These are phyloP conservation scores for Hondaea fermentalgiana DNA, from an alignment of 108 stramenopile species.

Conservation along the genomic window DNA sequence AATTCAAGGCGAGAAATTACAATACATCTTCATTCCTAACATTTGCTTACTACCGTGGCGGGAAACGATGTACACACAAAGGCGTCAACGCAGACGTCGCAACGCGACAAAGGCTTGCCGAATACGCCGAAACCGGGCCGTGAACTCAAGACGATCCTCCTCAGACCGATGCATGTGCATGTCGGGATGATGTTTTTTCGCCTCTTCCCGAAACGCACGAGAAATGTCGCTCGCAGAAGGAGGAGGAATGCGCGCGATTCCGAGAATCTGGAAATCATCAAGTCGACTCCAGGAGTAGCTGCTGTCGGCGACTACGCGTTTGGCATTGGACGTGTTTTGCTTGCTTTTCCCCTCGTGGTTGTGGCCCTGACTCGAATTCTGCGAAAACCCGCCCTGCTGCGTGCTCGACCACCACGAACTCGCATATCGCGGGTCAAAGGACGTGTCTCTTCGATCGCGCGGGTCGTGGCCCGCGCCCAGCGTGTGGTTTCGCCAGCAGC, in stretches of 20 bases:
- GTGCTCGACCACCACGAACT: background rate
- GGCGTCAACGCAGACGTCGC: background rate
- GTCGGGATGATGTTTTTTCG: background rate
- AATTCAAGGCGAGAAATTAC: no score
- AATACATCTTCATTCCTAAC: no score
- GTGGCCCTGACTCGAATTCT: no score
- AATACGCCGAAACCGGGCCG: background rate
- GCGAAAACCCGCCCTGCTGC: no score
- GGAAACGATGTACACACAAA: no score
- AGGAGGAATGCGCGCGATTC: background rate
- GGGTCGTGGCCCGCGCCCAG: background rate
- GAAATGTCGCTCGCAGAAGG: background rate
- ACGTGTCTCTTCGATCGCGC: background rate
- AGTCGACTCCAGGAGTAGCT: background rate
- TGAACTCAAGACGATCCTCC: background rate
- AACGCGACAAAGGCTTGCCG: background rate
- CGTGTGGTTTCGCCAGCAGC: background rate
- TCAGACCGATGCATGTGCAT: background rate
- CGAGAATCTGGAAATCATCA: background rate
- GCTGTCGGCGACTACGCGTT: background rate
- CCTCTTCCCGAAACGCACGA: background rate
- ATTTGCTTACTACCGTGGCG: no score
- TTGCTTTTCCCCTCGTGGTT: no score
- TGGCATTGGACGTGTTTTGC: no score
- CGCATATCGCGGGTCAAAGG: background rate